Evolutionary conservation across 768 basidiomycete genomes (phyloP), one percentile per base, ranked within the genome.

Genomic region (Lepiota subincarnata): DNA sequence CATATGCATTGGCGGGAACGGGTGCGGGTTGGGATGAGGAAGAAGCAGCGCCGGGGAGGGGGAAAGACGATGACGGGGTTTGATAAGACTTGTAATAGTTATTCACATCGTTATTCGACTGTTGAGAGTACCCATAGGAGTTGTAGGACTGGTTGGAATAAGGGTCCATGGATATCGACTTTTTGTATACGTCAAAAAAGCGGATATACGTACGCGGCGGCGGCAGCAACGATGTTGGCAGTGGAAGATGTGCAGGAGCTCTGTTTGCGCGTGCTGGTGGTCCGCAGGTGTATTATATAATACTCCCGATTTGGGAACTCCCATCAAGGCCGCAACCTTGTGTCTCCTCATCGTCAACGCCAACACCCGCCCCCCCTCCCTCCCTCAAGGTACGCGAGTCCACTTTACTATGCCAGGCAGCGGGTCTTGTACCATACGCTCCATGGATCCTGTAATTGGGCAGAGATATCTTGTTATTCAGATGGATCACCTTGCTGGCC

Each of bases 1-100:
- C 91, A 67, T 92, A 92, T 14, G 92, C 91, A 62, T 93, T 93
- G 13, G 91, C 87, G 35, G 89, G 91, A 8, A 92, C 87, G 6
- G 88, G 89, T 1, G 89, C 87, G 53, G 65, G 80, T 64, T 89
- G 87, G 2, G 86, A 84, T 8, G 80, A 77, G n/a, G 53, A n/a
- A 5, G 50, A 48, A 2, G 86, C 82, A 14, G 80, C 71, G 6
- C 84, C 84, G 14, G 82, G 76, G 41, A 83, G 70, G 10, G 88
- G 78, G 66, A 78, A 89, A 58, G 84, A 82, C 24, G 53, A 54
- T 11, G 45, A n/a, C 19, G 89, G 86, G 12, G 86, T 87, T 64
- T 76, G 81, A 69, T 91, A 90, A 38, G 86, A 83, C 64, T 87
- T 88, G 62, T 88, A 86, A 67, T 92, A 91, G 36, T 87, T 86